These are phyloP conservation scores for Cyclotella atomus DNA, from an alignment of 108 stramenopile genomes.

Conservation along the genomic window DNA sequence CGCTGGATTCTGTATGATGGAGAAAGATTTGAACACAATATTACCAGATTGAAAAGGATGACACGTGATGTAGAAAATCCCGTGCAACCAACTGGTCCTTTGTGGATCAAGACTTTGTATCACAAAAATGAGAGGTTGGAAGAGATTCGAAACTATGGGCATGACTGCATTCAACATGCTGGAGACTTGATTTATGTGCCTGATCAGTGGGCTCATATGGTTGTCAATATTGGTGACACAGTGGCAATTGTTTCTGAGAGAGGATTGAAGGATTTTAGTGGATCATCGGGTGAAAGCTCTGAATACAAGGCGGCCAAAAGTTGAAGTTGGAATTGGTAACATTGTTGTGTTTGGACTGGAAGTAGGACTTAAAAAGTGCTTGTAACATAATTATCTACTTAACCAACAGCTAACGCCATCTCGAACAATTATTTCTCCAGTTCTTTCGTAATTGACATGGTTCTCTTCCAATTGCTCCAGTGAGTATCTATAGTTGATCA, in stretches of 20 bases:
- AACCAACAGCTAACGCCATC: slow-evolving; percentile 35
- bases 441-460: slow-evolving; percentile 39
- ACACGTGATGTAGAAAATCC: slow-evolving; percentile 58
- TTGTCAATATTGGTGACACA: slow-evolving; percentile 94
- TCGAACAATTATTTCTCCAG: slow-evolving; percentile 37
- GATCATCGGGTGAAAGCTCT: background rate
- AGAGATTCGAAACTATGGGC: slow-evolving; percentile 54
- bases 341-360: too few species aligned
- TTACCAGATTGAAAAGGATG: slow-evolving; percentile 87
- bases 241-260: slow-evolving; percentile 80
- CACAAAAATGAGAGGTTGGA: slow-evolving; percentile 28
- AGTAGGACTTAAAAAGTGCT: too few species aligned
- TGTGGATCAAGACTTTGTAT: slow-evolving; percentile 47
- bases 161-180: slow-evolving; percentile 95
- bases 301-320: too few species aligned
- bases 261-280: slow-evolving; percentile 16
- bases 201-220: slow-evolving; percentile 95
- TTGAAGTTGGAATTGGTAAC: too few species aligned
- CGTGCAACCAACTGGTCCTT: slow-evolving; percentile 24
- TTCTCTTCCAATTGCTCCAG: slow-evolving; percentile 64
- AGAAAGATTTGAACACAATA: slow-evolving; percentile 93
- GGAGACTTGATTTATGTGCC: slow-evolving; percentile 97
- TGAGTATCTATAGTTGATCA: slow-evolving; percentile 88
- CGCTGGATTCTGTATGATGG: slow-evolving; percentile 99
- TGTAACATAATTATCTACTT: background rate